Conservation (phyloP, 805 yeast species). For the Kluyveromyces nonfermentans region DNA sequence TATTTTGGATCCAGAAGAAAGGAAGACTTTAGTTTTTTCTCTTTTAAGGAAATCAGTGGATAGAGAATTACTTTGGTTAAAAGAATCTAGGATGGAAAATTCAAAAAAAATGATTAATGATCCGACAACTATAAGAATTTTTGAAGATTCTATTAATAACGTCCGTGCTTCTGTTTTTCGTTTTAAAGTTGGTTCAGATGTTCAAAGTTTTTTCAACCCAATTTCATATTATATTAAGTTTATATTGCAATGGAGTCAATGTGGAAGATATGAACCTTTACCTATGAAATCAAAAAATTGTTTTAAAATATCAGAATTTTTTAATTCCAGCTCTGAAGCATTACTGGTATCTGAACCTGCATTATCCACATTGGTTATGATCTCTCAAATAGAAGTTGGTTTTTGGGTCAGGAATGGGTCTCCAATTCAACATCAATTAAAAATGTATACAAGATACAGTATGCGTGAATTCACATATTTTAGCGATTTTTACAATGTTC, state of each 20-base stretch:
- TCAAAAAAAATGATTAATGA: not conserved
- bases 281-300: conserved; percentile 10
- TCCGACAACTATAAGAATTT: not conserved
- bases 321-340: conserved; percentile 13
- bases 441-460: conserved; percentile 67
- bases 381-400: conserved; percentile 81
- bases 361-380: conserved; percentile 60
- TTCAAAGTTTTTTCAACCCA: conserved; percentile 26
- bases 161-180: conserved; percentile 15
- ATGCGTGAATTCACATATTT: conserved; percentile 75
- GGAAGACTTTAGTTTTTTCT: conserved; percentile 11
- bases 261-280: conserved; percentile 24
- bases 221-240: conserved; percentile 26
- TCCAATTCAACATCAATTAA: conserved; percentile 68
- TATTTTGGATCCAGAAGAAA: conserved; percentile 13
- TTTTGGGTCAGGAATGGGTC: conserved; percentile 93
- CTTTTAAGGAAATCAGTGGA: conserved; percentile 12
- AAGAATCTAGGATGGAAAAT: conserved; percentile 7
- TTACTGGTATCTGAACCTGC: conserved; percentile 49
- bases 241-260: conserved; percentile 26
- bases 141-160: conserved; percentile 20
- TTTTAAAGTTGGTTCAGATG: conserved; percentile 26
- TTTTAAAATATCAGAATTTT: conserved; percentile 13
- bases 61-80: conserved; percentile 15
- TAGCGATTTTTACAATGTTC: conserved; percentile 69